phyloP scores from a whole-genome alignment of 2,329 filamentous ascomycete species.

The Xylaria sp. region DNA sequence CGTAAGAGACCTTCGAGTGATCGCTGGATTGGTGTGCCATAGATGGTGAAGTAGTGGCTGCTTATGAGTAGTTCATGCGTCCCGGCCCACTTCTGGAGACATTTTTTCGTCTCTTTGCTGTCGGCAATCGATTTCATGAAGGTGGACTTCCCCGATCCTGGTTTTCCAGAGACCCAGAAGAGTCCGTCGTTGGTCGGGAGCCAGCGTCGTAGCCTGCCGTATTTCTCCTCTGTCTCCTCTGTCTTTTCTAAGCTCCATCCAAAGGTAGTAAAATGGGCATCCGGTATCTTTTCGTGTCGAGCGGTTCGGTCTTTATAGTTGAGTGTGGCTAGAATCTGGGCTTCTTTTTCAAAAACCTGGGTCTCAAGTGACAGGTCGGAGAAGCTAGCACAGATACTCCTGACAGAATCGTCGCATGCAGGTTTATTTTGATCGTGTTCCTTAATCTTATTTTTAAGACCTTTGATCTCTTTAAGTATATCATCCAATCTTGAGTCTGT shows the following conservation, averaged over 20 bases:
- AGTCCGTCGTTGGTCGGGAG: neutral
- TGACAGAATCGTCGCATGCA: neutral
- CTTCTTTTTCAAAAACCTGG: slow-evolving; percentile 16
- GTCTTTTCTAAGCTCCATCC: neutral
- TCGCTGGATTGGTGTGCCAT: neutral
- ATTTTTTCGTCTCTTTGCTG: neutral
- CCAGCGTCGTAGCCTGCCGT: neutral
- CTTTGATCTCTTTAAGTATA: slow-evolving; percentile 12
- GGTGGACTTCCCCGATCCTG: neutral
- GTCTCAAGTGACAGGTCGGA: slow-evolving; percentile 18
- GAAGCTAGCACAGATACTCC: neutral
- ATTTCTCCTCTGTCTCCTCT: neutral
- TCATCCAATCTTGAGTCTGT: slow-evolving; percentile 20
- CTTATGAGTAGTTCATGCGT: neutral
- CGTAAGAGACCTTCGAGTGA: neutral
- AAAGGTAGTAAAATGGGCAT: neutral
- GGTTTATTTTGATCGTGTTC: neutral
- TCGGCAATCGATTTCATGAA: neutral
- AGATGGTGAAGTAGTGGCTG: neutral
- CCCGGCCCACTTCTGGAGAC: neutral
- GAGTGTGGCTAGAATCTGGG: neutral
- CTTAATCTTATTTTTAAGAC: neutral
- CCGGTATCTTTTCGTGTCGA: neutral
- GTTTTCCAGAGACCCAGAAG: neutral
- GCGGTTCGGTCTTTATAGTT: neutral